A percentile compares a stretch with the other conserved stretches of the same genome.
phyloP scores from a whole-genome alignment of 208 protist species.

The Crithidia brevicula region DNA sequence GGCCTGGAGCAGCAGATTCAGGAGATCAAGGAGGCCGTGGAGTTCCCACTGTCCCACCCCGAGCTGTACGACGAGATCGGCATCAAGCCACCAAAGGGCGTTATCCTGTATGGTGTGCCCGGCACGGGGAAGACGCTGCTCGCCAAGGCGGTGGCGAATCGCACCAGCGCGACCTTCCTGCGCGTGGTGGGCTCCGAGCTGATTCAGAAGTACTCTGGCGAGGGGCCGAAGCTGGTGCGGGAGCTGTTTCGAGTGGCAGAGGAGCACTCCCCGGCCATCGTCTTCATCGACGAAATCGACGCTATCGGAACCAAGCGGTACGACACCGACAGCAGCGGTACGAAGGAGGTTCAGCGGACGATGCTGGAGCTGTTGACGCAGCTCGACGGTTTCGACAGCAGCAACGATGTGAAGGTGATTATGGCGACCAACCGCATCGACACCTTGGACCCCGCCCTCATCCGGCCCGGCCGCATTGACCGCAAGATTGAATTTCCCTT shows the following conservation, averaged over 20 bases:
- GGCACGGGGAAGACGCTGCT: constrained; percentile 99
- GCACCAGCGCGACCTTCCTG: constrained; percentile 99
- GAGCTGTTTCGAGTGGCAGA: constrained; percentile 99
- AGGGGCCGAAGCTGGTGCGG: constrained; percentile 99
- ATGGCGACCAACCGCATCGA: constrained; percentile 99
- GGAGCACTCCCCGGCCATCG: constrained; percentile 98
- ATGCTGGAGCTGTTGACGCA: constrained; percentile 99
- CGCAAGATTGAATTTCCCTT: constrained; percentile 99
- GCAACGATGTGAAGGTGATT: constrained; percentile 99
- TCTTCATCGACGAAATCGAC: constrained; percentile 99
- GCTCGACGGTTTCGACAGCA: constrained; percentile 99
- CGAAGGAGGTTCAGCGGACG: constrained; percentile 99
- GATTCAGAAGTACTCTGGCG: constrained; percentile 99
- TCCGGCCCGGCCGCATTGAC: constrained; percentile 99
- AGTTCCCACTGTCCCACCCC: constrained; percentile 99
- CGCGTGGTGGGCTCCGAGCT: constrained; percentile 99
- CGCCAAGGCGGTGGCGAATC: constrained; percentile 99
- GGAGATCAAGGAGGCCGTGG: constrained; percentile 99
- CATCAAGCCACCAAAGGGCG: constrained; percentile 99
- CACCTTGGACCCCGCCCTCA: constrained; percentile 99
- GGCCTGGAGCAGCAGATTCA: constrained; percentile 99
- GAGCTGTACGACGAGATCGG: constrained; percentile 99
- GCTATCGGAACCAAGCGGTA: constrained; percentile 99
- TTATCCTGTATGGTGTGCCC: constrained; percentile 99
- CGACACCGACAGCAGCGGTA: constrained; percentile 97